Percentiles rank a stretch among this genome's conserved stretches.
These are phyloP conservation scores for Verbascum thapsus DNA, from an alignment of 257 asterid species.

Conservation along the genomic window DNA sequence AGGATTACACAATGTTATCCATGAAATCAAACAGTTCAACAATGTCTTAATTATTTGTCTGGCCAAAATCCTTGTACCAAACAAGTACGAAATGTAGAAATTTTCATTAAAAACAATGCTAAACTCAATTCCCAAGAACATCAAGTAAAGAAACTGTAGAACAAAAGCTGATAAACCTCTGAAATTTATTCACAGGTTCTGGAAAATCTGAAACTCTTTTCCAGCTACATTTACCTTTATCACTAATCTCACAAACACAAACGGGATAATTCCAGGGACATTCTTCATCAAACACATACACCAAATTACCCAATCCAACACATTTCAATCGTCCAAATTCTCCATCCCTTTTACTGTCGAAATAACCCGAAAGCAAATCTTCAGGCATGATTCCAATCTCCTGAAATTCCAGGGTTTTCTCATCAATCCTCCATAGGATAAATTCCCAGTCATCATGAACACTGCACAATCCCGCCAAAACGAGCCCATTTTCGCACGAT, in stretches of 20 bases:
- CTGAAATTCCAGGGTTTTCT: slow-evolving; percentile 37
- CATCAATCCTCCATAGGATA: slow-evolving; percentile 43
- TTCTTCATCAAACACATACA: slow-evolving; percentile 36
- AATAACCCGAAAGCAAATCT: slow-evolving; percentile 24
- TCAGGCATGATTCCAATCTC: slow-evolving; percentile 42
- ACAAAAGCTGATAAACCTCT: slow-evolving; percentile 28
- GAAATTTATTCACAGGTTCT: slow-evolving; percentile 6
- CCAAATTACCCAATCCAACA: slow-evolving; percentile 33
- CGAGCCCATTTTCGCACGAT: slow-evolving; percentile 27
- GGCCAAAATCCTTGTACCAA: too few species aligned
- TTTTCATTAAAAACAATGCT: too few species aligned
- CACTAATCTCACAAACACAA: slow-evolving; percentile 39
- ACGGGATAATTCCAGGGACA: slow-evolving; percentile 13
- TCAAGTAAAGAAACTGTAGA: slow-evolving; percentile 23
- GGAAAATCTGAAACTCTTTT: slow-evolving; percentile 40
- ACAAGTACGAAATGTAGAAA: too few species aligned
- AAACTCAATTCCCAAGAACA: slow-evolving; percentile 27
- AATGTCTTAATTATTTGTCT: too few species aligned
- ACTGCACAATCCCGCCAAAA: slow-evolving; percentile 42
- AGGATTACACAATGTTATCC: too few species aligned
- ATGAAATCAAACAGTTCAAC: too few species aligned
- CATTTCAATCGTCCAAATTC: slow-evolving; percentile 30
- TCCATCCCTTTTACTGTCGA: slow-evolving; percentile 18
- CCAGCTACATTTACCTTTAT: slow-evolving; percentile 35
- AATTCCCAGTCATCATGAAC: slow-evolving; percentile 18